Evolutionary conservation across 805 yeast species (phyloP).

Genomic region (Phaffomyces opuntiae): DNA sequence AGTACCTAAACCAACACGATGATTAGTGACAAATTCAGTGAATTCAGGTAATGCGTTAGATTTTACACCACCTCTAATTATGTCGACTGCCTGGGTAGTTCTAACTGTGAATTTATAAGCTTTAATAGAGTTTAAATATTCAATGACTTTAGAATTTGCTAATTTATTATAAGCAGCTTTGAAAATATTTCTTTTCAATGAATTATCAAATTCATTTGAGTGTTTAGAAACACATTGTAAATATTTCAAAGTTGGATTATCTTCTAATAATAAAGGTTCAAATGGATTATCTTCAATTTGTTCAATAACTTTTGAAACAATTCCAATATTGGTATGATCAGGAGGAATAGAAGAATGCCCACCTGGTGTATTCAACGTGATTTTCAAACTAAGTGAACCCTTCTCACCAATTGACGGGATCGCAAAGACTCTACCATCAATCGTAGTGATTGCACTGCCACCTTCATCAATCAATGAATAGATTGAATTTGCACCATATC

Average conservation of each 20-base stretch:
- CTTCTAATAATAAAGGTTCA: slow-evolving; percentile 34
- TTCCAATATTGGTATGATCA: slow-evolving; percentile 66
- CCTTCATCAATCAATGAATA: slow-evolving; percentile 63
- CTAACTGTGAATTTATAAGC: slow-evolving; percentile 35
- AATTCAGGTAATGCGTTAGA: slow-evolving; percentile 44
- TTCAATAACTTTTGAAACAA: slow-evolving; percentile 47
- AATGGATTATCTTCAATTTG: slow-evolving; percentile 50
- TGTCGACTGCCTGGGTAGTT: slow-evolving; percentile 43
- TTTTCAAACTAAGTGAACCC: slow-evolving; percentile 46
- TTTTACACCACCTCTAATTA: slow-evolving; percentile 6
- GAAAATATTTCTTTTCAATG: slow-evolving; percentile 25
- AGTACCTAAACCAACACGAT: slow-evolving; percentile 46
- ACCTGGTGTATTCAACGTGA: slow-evolving; percentile 53
- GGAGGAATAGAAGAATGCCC: slow-evolving; percentile 74
- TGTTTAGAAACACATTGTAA: slow-evolving; percentile 59
- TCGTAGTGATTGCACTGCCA: slow-evolving; percentile 33
- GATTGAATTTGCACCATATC: slow-evolving; percentile 53
- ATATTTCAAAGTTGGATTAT: slow-evolving; percentile 48
- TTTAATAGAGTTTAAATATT: slow-evolving; percentile 29
- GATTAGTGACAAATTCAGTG: slow-evolving; percentile 35
- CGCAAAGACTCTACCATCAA: slow-evolving; percentile 36
- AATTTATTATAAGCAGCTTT: slow-evolving; percentile 26
- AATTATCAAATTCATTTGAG: slow-evolving; percentile 22
- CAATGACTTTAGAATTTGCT: slow-evolving; percentile 30
- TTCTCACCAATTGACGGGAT: slow-evolving; percentile 57